A percentile compares a stretch with the other conserved stretches of the same genome.
Evolutionary conservation across 2,329 filamentous ascomycete genomes (phyloP).

Genomic region (Kalaharituber pfeilii): DNA sequence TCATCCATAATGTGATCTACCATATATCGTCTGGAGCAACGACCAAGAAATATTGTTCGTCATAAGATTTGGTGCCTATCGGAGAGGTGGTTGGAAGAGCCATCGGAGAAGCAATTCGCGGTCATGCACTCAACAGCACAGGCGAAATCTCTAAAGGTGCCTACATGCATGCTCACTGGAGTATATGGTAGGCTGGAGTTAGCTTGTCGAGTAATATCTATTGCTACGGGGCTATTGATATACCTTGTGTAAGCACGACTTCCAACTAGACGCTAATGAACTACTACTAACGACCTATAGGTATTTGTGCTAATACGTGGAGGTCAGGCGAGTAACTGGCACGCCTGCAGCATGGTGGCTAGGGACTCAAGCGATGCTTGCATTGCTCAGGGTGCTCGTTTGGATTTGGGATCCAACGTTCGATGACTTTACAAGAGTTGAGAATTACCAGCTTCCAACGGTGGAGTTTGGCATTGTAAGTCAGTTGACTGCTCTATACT

Average conservation of each 20-base stretch:
- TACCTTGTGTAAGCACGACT: constrained; percentile 3
- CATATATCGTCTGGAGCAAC: too few relatives aligned
- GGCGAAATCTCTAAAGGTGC: not conserved
- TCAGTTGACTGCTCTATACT: too few relatives aligned
- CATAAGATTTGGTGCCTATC: too few relatives aligned
- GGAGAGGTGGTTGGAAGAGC: too few relatives aligned
- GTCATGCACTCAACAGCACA: too few relatives aligned
- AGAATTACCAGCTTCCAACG: too few relatives aligned
- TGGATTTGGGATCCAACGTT: constrained; percentile 11
- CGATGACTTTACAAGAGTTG: constrained; percentile 2
- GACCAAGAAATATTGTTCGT: too few relatives aligned
- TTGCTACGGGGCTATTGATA: constrained; percentile 1
- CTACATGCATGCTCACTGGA: not conserved
- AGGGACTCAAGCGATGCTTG: constrained; percentile 12
- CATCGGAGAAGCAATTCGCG: too few relatives aligned
- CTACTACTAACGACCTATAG: not conserved
- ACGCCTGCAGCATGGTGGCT: too few relatives aligned
- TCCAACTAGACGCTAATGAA: not conserved
- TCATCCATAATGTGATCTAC: too few relatives aligned
- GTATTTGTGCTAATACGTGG: constrained; percentile 14
- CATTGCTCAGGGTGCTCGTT: constrained; percentile 7
- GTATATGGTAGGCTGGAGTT: not conserved
- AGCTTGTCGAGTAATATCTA: not conserved
- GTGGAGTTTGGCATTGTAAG: too few relatives aligned
- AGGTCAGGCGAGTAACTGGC: too few relatives aligned